A percentile compares a stretch with the other conserved stretches of the same genome.
These are phyloP conservation scores for Graphilbum sp. DNA, from an alignment of 2,329 filamentous ascomycete genomes.

Conservation along the genomic window DNA sequence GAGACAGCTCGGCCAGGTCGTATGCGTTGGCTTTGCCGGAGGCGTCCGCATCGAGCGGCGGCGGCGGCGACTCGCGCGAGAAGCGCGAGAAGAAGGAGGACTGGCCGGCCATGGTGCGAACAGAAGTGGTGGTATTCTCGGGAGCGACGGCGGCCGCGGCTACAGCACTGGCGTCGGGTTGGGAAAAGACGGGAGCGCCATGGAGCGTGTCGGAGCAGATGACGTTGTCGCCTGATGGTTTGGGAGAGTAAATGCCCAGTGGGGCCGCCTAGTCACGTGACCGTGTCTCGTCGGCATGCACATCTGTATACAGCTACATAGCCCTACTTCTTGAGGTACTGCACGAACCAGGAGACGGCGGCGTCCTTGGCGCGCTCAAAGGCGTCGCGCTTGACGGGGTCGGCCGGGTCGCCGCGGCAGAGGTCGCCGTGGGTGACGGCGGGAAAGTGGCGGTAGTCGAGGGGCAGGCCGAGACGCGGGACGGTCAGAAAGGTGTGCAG, in stretches of 20 bases:
- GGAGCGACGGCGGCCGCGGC: no score
- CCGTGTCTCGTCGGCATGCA: no score
- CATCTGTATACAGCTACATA: no score
- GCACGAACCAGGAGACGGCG: slow-evolving; percentile 26
- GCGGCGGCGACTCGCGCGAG: no score
- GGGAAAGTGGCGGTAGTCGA: slow-evolving; percentile 34
- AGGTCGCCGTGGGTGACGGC: slow-evolving; percentile 29
- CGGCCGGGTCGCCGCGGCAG: slow-evolving; percentile 22
- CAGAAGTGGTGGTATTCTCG: no score
- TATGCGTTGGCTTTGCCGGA: slow-evolving; percentile 18
- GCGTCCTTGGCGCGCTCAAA: slow-evolving; percentile 31
- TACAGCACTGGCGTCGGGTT: no score
- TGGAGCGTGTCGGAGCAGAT: no score
- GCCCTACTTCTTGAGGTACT: slow-evolving; percentile 11
- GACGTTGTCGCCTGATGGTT: no score
- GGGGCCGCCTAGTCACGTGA: no score
- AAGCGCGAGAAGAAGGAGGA: slow-evolving; percentile 17
- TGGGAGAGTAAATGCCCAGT: no score
- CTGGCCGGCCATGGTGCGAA: not conserved
- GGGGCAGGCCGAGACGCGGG: slow-evolving; percentile 20
- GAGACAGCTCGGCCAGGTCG: slow-evolving; percentile 17
- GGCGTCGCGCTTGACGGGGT: slow-evolving; percentile 23
- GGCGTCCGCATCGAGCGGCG: no score
- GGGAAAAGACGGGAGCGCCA: no score
- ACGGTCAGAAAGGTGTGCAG: slow-evolving; percentile 21